Percentiles rank a stretch among this genome's conserved stretches.
Conservation (phyloP, 2,329 filamentous ascomycete species). For the Lasiodiplodia hormozganensis region DNA sequence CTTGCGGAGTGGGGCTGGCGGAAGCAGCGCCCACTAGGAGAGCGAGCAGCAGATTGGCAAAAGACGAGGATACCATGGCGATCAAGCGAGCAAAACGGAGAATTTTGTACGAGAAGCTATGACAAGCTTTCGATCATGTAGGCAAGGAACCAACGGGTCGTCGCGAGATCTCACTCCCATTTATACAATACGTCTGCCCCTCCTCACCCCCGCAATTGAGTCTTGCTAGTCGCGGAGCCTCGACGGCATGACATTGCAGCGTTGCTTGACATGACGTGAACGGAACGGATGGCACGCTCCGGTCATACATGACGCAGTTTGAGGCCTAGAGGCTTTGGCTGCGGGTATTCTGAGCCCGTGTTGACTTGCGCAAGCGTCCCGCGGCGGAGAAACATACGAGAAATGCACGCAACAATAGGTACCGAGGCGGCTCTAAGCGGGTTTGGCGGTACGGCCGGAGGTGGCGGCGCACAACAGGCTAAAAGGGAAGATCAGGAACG, state of each 20-base stretch:
- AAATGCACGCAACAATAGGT: conserved; percentile 10
- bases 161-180: conserved; percentile 3
- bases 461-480: conserved; percentile 27
- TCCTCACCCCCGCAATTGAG: conserved; percentile 7
- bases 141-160: background rate
- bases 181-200: conserved; percentile 18
- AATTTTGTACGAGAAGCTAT: conserved; percentile 10
- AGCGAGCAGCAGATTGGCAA: conserved; percentile 3
- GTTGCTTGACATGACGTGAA: conserved; percentile 10
- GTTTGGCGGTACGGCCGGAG: conserved; percentile 12
- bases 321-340: background rate
- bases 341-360: conserved; percentile 13
- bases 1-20: conserved; percentile 10
- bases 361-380: background rate
- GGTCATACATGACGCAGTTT: conserved; percentile 23
- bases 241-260: conserved; percentile 3
- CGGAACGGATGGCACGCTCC: conserved; percentile 25
- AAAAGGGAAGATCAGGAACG: conserved; percentile 24
- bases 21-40: conserved; percentile 10
- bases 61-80: conserved; percentile 8
- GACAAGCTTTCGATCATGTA: conserved; percentile 17
- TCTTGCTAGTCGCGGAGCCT: background rate
- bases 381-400: conserved; percentile 19
- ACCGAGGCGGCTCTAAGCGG: conserved; percentile 17
- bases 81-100: conserved; percentile 19